These are phyloP conservation scores for Achlya hypogyna DNA, from an alignment of 352 stramenopile genomes.

Conservation along the genomic window DNA sequence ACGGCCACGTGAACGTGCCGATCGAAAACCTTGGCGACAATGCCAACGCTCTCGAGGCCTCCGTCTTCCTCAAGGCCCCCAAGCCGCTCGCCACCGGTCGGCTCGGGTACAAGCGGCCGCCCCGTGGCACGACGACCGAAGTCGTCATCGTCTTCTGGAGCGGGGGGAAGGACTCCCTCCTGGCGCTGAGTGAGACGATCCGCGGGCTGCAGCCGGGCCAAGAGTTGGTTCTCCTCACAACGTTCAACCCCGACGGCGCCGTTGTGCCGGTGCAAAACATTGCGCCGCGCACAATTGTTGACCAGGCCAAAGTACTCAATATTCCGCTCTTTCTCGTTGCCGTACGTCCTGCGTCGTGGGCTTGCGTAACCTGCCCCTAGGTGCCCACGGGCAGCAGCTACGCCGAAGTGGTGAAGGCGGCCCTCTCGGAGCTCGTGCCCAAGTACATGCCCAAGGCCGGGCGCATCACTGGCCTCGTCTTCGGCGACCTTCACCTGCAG, in stretches of 20 bases:
- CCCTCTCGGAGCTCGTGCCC: slow-evolving; percentile 27
- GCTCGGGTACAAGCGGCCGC: slow-evolving; percentile 4
- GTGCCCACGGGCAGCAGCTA: slow-evolving; percentile 25
- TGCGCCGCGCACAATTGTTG: slow-evolving; percentile 48
- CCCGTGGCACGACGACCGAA: slow-evolving; percentile 21
- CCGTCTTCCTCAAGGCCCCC: slow-evolving; percentile 29
- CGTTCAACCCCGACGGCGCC: slow-evolving; percentile 64
- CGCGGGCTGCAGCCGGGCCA: slow-evolving; percentile 32
- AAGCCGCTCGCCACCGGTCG: slow-evolving; percentile 24
- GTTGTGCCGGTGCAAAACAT: slow-evolving; percentile 82
- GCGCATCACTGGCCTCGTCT: slow-evolving; percentile 46
- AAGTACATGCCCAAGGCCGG: slow-evolving; percentile 17
- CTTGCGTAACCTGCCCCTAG: too few relatives aligned
- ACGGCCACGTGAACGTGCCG: slow-evolving; percentile 72
- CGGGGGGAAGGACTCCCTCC: slow-evolving; percentile 86
- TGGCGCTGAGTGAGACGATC: slow-evolving; percentile 44
- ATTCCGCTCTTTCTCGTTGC: slow-evolving; percentile 70
- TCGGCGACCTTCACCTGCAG: slow-evolving; percentile 84
- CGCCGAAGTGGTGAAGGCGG: slow-evolving; percentile 25
- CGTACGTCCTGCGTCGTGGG: too few relatives aligned
- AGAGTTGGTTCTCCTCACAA: slow-evolving; percentile 75
- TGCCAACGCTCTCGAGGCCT: slow-evolving; percentile 18
- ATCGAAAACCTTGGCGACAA: neutral
- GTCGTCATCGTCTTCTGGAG: slow-evolving; percentile 82
- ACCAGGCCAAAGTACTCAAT: slow-evolving; percentile 61